These are phyloP conservation scores for Geotrichum europaeum DNA, from an alignment of 1,139 yeast genomes.

Conservation along the genomic window DNA sequence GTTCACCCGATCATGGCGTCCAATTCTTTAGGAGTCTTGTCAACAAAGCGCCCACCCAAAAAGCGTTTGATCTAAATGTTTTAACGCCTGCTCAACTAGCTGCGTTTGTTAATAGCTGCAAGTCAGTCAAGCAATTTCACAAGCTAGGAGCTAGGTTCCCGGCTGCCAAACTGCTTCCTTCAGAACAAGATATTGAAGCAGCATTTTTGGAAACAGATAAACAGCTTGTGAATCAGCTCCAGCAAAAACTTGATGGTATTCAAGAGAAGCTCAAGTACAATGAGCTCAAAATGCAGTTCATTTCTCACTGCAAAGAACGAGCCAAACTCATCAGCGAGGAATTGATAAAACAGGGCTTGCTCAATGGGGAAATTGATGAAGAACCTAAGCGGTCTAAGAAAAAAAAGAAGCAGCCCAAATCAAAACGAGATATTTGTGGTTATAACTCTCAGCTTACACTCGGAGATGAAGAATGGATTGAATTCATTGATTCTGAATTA, in stretches of 20 bases:
- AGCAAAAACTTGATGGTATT: conserved; percentile 18
- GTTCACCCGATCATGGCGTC: conserved; percentile 67
- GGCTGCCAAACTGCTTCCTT: conserved; percentile 8
- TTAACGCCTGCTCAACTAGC: conserved; percentile 23
- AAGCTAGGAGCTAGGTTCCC: conserved; percentile 30
- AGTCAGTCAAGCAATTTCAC: conserved; percentile 32
- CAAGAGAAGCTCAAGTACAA: conserved; percentile 21
- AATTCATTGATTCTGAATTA: conserved; percentile 15
- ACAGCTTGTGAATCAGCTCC: conserved; percentile 26
- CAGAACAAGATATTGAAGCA: conserved; percentile 15
- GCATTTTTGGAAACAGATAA: conserved; percentile 22
- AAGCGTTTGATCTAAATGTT: conserved; percentile 17
- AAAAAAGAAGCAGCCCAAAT: conserved; percentile 9
- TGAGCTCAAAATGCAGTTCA: conserved; percentile 18
- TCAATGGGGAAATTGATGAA: conserved; percentile 1
- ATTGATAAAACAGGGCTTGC: conserved; percentile 9
- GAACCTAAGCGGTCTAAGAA: not conserved
- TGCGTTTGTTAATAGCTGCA: conserved; percentile 38
- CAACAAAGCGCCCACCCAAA: conserved; percentile 11
- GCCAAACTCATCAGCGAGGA: conserved; percentile 16
- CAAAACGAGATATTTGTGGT: conserved; percentile 41
- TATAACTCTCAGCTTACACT: conserved; percentile 32
- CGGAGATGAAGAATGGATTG: conserved; percentile 24
- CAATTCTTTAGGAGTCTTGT: conserved; percentile 41
- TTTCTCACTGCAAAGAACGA: conserved; percentile 17